Evolutionary conservation across 208 protist species (phyloP), one percentile per base, ranked within the genome.

Genomic region (Trypanosoma rangeli): DNA sequence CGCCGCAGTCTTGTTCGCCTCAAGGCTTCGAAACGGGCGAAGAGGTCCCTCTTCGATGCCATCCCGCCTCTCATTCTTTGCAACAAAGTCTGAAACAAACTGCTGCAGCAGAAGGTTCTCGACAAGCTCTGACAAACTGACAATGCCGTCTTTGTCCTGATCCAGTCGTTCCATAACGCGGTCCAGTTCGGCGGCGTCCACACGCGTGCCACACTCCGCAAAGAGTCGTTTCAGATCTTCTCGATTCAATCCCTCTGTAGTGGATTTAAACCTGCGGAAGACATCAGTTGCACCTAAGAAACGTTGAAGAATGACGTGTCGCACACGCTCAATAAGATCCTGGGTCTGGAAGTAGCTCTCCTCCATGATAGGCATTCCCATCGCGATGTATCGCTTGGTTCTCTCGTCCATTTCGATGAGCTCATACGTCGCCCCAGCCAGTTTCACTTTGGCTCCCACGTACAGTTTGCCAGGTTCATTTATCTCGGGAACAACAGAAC

Each of bases 71-170:
- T 80, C 50, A 57, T 68, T 70, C 16, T 64, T 79, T 16, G 84
- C 83, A 67, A 84, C 68, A 73, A 95, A 91, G 62, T 84, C 80
- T 1, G 92, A 89, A 33, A 90, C 75, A 55, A 97, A 92, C 76
- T 90, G 82, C 70, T 95, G 86, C 24, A 79, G 74, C 44, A 93
- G 70, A 55, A 97, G 78, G 50, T 87, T 64, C 70, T 94, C 82
- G n/a, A 75, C 83, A 63, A 97, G 95, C 33, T 96, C 92, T 29
- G 76, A 59, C 12, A 97, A 75, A 20, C 79, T 83, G 18, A 97
- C 84, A 75, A 79, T 80, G n/a, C 89, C 82, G 73, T 91, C 82
- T 9, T 88, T 77, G 70, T 97, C 85, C 20, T 69, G 60, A 68
- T 97, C 92, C n/a, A 85, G 70, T n/a, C 29, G 53, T 68, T 59